Evolutionary conservation across 2,329 filamentous ascomycete species (phyloP).

Genomic region (Neocatenulostroma microsporum): DNA sequence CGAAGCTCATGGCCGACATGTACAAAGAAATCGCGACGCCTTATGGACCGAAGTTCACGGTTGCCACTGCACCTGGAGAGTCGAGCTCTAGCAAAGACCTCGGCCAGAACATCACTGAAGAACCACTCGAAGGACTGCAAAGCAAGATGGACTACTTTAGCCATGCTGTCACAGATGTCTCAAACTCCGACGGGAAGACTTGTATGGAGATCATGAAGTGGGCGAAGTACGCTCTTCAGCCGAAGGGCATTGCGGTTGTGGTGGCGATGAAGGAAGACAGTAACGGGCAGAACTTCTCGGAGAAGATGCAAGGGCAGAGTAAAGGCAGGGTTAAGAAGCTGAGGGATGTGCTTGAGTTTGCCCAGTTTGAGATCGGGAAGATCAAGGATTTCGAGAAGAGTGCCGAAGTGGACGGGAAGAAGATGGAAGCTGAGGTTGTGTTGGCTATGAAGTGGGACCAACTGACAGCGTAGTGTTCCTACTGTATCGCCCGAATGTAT

Average conservation of each 20-base stretch:
- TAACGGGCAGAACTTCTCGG: conserved; percentile 9
- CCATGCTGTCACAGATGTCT: conserved; percentile 20
- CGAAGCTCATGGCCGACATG: conserved; percentile 13
- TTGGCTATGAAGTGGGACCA: conserved; percentile 25
- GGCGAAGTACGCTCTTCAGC: conserved; percentile 19
- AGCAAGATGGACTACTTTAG: conserved; percentile 20
- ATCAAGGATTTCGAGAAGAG: conserved; percentile 17
- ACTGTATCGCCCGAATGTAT: too few relatives aligned
- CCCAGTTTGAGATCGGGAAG: conserved; percentile 23
- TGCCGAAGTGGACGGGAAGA: conserved; percentile 15
- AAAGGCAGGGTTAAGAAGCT: conserved; percentile 16
- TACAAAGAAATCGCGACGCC: conserved; percentile 17
- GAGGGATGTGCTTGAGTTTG: conserved; percentile 20
- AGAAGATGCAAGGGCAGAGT: conserved; percentile 5
- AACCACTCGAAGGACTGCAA: conserved; percentile 11
- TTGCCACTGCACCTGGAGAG: conserved; percentile 14
- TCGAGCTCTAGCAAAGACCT: conserved; percentile 1
- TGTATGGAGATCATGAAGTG: conserved; percentile 18
- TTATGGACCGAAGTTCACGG: conserved; percentile 19
- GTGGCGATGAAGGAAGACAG: conserved; percentile 18
- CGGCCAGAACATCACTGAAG: conserved; percentile 10
- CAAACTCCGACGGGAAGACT: conserved; percentile 18
- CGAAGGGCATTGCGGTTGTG: conserved; percentile 22
- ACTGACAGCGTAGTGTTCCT: conserved; percentile 15
- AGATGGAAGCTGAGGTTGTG: conserved; percentile 19